Evolutionary conservation across 163 green algal genomes (phyloP).

Genomic region (Trebouxiophyceae sp.): DNA sequence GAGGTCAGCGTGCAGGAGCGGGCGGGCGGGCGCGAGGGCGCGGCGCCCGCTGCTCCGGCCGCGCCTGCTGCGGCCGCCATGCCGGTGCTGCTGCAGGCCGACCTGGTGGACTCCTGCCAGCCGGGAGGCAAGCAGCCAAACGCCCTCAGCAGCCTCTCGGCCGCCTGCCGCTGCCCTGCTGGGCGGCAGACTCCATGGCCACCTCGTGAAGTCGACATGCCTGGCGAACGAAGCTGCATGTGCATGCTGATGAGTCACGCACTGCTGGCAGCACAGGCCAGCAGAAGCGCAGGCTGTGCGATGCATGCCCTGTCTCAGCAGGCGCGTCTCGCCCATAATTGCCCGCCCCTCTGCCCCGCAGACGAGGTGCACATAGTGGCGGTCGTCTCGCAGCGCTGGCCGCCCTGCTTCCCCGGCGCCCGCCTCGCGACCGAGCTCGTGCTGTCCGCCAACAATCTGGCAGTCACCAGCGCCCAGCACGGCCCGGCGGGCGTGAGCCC

Average conservation of each 20-base stretch:
- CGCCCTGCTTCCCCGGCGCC: slow-evolving; percentile 32
- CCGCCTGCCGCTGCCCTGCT: too few species aligned
- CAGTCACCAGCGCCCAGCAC: slow-evolving; percentile 20
- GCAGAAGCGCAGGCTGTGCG: too few species aligned
- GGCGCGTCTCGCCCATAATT: too few species aligned
- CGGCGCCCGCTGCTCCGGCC: slow-evolving; percentile 11
- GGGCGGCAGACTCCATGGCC: too few species aligned
- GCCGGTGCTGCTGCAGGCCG: slow-evolving; percentile 63
- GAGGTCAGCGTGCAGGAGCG: slow-evolving; percentile 63
- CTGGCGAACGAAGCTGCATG: too few species aligned
- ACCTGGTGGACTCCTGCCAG: slow-evolving; percentile 64
- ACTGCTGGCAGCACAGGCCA: too few species aligned
- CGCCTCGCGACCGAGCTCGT: slow-evolving; percentile 64
- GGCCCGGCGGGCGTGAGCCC: too few species aligned
- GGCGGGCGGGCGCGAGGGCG: not conserved
- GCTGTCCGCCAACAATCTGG: slow-evolving; percentile 51
- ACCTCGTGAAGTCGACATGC: too few species aligned
- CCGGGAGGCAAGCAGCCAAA: slow-evolving; percentile 43
- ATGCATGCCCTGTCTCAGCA: too few species aligned
- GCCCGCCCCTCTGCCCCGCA: too few species aligned
- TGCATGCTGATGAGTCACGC: too few species aligned
- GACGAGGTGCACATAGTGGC: slow-evolving; percentile 79
- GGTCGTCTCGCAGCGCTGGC: slow-evolving; percentile 63
- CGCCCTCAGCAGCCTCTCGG: not conserved
- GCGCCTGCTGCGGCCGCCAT: slow-evolving; percentile 49